Percentiles rank a stretch among this genome's conserved stretches.
These are phyloP conservation scores for Erucastrum elatum DNA, from an alignment of 345 rosid species.

Conservation along the genomic window DNA sequence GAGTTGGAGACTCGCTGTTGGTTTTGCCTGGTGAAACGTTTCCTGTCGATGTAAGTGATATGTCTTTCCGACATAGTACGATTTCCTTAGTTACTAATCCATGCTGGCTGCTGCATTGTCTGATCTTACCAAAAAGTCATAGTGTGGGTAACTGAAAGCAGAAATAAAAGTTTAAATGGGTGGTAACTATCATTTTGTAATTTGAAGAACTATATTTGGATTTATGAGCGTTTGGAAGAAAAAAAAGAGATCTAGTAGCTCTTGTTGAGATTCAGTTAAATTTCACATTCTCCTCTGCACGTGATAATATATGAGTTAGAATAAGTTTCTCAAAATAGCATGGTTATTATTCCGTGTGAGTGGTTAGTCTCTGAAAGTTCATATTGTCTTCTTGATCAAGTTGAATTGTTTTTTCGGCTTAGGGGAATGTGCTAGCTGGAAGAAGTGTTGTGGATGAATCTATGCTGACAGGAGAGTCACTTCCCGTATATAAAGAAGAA, in stretches of 20 bases:
- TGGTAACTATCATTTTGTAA: constrained; percentile 14
- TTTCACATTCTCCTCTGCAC: constrained; percentile 10
- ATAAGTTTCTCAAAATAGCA: neutral
- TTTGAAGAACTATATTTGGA: neutral
- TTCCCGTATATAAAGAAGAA: constrained; percentile 83
- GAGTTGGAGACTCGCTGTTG: constrained; percentile 81
- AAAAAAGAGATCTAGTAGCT: neutral
- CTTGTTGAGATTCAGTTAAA: constrained; percentile 10
- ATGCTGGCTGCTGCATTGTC: neutral
- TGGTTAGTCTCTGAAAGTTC: neutral
- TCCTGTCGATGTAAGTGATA: constrained; percentile 84
- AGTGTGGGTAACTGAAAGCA: neutral
- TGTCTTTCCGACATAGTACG: neutral
- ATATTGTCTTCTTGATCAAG: constrained; percentile 6
- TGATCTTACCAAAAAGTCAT: neutral
- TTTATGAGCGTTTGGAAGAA: neutral
- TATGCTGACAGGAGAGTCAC: constrained; percentile 97
- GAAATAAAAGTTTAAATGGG: neutral
- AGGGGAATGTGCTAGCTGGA: constrained; percentile 91
- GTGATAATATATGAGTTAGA: neutral
- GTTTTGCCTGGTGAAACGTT: constrained; percentile 95
- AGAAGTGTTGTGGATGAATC: constrained; percentile 97
- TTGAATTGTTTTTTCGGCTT: constrained; percentile 29
- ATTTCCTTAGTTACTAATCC: neutral
- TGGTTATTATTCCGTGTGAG: neutral